Conservation (phyloP, 331 rosid species). For the Rosa hybrid region DNA sequence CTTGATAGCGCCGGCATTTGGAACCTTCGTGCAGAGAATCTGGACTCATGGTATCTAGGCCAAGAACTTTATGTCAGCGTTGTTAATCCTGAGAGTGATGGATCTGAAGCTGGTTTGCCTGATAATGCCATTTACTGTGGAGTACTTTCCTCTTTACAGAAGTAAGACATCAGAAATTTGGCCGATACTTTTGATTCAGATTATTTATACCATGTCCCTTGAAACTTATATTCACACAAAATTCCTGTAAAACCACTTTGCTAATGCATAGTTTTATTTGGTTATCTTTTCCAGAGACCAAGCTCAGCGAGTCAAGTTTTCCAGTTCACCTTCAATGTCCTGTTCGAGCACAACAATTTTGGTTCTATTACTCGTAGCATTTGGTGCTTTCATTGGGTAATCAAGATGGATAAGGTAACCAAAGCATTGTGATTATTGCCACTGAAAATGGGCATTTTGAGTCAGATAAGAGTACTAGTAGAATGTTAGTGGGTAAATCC, state of each 20-base stretch:
- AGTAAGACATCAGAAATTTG: slow-evolving; percentile 45
- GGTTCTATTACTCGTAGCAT: slow-evolving; percentile 35
- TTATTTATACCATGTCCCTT: neutral
- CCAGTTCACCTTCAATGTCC: slow-evolving; percentile 41
- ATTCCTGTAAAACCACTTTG: neutral
- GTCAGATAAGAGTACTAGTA: neutral
- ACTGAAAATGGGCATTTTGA: neutral
- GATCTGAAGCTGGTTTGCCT: slow-evolving; percentile 52
- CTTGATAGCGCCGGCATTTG: slow-evolving; percentile 89
- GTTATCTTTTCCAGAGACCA: slow-evolving; percentile 67
- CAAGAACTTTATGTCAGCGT: slow-evolving; percentile 79
- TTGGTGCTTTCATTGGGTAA: slow-evolving; percentile 36
- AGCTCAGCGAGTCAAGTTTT: slow-evolving; percentile 77
- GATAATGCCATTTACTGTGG: slow-evolving; percentile 78
- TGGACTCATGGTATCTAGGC: slow-evolving; percentile 86
- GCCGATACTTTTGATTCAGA: neutral
- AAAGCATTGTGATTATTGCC: neutral
- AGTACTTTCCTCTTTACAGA: slow-evolving; percentile 75
- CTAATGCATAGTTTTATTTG: neutral
- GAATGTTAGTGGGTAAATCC: neutral
- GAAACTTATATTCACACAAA: neutral
- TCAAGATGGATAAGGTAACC: slow-evolving; percentile 3
- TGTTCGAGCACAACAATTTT: slow-evolving; percentile 31
- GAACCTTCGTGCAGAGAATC: slow-evolving; percentile 89
- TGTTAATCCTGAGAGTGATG: slow-evolving; percentile 62